phyloP scores from a whole-genome alignment of 306 rosid genomes.

The Echinosophora koreensis region DNA sequence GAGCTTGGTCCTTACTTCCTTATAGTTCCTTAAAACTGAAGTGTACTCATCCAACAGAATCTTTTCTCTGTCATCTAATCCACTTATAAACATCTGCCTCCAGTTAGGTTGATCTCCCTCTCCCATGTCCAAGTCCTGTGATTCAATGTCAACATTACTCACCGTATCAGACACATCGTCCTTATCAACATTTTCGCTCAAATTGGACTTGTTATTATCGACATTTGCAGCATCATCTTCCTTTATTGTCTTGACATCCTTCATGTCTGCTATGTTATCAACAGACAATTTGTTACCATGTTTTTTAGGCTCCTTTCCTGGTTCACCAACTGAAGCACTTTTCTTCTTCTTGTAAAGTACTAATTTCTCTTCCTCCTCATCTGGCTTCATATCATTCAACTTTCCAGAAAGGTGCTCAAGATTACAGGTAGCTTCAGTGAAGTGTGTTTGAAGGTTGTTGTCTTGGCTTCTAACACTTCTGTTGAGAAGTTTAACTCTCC shows the following conservation, averaged over 20 bases:
- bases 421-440: constrained; percentile 70
- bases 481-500: constrained; percentile 60
- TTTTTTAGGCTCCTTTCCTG: constrained; percentile 33
- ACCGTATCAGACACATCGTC: constrained; percentile 49
- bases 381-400: constrained; percentile 62
- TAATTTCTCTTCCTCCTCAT: constrained; percentile 52
- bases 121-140: constrained; percentile 41
- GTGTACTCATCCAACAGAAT: constrained; percentile 87
- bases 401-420: constrained; percentile 72
- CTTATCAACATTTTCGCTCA: constrained; percentile 42
- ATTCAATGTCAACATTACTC: constrained; percentile 50
- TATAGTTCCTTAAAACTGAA: constrained; percentile 77
- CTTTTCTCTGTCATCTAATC: constrained; percentile 88
- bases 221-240: constrained; percentile 32
- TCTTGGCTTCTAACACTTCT: constrained; percentile 56
- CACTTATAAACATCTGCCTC: constrained; percentile 76
- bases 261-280: constrained; percentile 36
- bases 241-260: constrained; percentile 26
- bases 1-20: constrained; percentile 73
- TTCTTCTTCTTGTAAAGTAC: constrained; percentile 50
- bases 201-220: constrained; percentile 42
- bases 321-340: constrained; percentile 43
- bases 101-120: constrained; percentile 65
- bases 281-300: constrained; percentile 3
- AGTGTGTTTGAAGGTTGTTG: constrained; percentile 62